phyloP scores from a whole-genome alignment of 805 yeast genomes.

The Wickerhamomyces chambardii region DNA sequence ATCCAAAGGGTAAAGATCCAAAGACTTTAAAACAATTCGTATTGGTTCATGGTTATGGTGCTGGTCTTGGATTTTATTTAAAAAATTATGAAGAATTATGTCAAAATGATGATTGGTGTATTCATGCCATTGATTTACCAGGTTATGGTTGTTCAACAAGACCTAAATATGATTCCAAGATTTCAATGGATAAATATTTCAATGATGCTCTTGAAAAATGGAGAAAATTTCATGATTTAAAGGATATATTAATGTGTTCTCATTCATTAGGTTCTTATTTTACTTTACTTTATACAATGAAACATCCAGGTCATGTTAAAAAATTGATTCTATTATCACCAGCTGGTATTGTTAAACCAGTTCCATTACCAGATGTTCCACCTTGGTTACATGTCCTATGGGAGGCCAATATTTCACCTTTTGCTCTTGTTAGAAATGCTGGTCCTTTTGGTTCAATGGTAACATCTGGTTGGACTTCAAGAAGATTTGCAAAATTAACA shows the following conservation, averaged over 20 bases:
- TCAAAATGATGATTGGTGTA: slow-evolving; percentile 43
- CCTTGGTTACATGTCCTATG: slow-evolving; percentile 73
- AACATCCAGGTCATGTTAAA: slow-evolving; percentile 49
- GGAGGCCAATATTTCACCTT: slow-evolving; percentile 82
- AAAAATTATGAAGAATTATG: slow-evolving; percentile 55
- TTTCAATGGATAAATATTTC: slow-evolving; percentile 28
- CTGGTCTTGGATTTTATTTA: slow-evolving; percentile 80
- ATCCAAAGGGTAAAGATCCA: slow-evolving; percentile 31
- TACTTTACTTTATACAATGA: slow-evolving; percentile 56
- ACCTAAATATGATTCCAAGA: slow-evolving; percentile 42
- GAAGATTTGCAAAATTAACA: slow-evolving; percentile 62
- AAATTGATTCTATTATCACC: slow-evolving; percentile 81
- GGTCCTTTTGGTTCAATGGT: slow-evolving; percentile 81
- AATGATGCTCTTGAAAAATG: slow-evolving; percentile 54
- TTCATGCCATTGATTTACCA: slow-evolving; percentile 80
- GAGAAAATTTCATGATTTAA: slow-evolving; percentile 40
- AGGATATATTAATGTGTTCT: slow-evolving; percentile 53
- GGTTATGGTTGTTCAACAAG: slow-evolving; percentile 91
- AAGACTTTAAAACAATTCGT: slow-evolving; percentile 42
- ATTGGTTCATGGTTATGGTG: slow-evolving; percentile 91
- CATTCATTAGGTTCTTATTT: slow-evolving; percentile 94
- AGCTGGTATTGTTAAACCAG: slow-evolving; percentile 65
- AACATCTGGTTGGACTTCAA: slow-evolving; percentile 82
- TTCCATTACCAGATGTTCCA: slow-evolving; percentile 43
- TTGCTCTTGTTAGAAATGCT: slow-evolving; percentile 63